These are phyloP conservation scores for Cladosporium sphaerospermum DNA, from an alignment of 2,329 filamentous ascomycete species.

Conservation along the genomic window DNA sequence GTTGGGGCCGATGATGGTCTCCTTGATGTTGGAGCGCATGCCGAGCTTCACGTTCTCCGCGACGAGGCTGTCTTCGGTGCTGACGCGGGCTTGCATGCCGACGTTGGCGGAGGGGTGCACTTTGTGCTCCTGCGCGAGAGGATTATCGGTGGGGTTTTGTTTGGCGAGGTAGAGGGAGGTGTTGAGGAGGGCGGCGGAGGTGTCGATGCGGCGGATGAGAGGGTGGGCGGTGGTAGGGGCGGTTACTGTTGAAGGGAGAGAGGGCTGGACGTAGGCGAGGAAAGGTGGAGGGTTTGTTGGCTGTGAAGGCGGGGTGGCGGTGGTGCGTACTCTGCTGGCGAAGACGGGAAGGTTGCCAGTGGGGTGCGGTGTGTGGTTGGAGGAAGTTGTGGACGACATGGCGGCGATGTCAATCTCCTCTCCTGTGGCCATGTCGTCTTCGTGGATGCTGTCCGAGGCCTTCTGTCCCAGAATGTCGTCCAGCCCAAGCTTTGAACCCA, in stretches of 20 bases:
- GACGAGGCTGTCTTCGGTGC: slow-evolving; percentile 72
- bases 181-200: slow-evolving; percentile 69
- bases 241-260: slow-evolving; percentile 17
- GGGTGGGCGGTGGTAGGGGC: slow-evolving; percentile 35
- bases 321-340: slow-evolving; percentile 29
- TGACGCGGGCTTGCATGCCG: slow-evolving; percentile 73
- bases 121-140: slow-evolving; percentile 73
- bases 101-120: slow-evolving; percentile 78
- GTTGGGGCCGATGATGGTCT: slow-evolving; percentile 79
- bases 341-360: slow-evolving; percentile 15
- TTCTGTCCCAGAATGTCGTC: slow-evolving; percentile 55
- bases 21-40: slow-evolving; percentile 86
- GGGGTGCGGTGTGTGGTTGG: slow-evolving; percentile 32
- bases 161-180: slow-evolving; percentile 84
- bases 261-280: slow-evolving; percentile 74
- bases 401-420: slow-evolving; percentile 48
- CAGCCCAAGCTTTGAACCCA: slow-evolving; percentile 71
- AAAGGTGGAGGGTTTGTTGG: slow-evolving; percentile 45
- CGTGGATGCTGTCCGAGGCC: slow-evolving; percentile 21
- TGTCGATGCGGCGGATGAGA: slow-evolving; percentile 83
- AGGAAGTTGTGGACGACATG: slow-evolving; percentile 17
- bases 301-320: slow-evolving; percentile 11
- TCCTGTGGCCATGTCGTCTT: slow-evolving; percentile 33
- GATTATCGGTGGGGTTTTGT: slow-evolving; percentile 52
- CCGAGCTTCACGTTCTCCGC: slow-evolving; percentile 85